Evolutionary conservation across 768 basidiomycete genomes (phyloP).

Genomic region (Termitomyces sp.): DNA sequence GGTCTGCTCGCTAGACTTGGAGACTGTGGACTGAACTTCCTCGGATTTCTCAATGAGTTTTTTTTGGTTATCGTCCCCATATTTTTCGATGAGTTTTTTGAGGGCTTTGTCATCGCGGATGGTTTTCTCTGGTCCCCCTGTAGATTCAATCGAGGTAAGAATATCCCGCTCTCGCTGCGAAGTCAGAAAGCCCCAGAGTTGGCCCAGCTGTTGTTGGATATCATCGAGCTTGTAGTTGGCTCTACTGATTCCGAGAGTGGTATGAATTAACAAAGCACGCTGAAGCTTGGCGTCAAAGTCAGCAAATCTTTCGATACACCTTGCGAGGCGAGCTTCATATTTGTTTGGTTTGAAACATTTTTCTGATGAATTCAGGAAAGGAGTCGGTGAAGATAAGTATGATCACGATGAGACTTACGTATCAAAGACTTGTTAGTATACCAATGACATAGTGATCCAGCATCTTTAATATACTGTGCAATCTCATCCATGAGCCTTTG

Average conservation of each 20-base stretch:
- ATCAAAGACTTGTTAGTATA: not conserved
- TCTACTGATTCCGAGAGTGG: not conserved
- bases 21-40: not conserved
- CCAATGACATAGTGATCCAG: too few relatives aligned
- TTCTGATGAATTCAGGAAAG: too few relatives aligned
- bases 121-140: not conserved
- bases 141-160: not conserved
- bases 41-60: not conserved
- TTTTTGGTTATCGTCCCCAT: too few relatives aligned
- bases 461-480: not conserved
- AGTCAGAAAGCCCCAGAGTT: not conserved
- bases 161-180: not conserved
- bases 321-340: not conserved
- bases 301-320: not conserved
- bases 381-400: too few relatives aligned
- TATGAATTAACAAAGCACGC: not conserved
- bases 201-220: not conserved
- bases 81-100: too few relatives aligned
- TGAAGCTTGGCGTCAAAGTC: too few relatives aligned
- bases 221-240: not conserved
- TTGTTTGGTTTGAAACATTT: not conserved
- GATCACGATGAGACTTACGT: not conserved
- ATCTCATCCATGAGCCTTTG: not conserved
- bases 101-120: too few relatives aligned
- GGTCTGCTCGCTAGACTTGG: too few relatives aligned